Conservation (phyloP, 768 basidiomycete species). For the Hydnomerulius pinastri region DNA sequence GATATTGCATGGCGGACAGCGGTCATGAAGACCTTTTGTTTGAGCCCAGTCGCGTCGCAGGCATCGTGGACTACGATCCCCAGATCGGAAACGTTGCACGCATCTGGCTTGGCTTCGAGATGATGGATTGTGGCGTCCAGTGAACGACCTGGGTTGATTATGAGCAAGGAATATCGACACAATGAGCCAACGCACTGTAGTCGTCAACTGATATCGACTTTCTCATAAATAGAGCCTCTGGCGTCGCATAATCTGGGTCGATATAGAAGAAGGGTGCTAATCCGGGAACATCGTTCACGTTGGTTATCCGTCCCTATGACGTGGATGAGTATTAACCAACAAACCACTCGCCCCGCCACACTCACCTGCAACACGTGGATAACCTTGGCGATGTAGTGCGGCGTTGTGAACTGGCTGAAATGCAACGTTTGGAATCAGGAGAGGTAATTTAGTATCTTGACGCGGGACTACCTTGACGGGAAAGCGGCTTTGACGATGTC, state of each 20-base stretch:
- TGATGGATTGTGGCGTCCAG: constrained; percentile 6
- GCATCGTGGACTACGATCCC: constrained; percentile 45
- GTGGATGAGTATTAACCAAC: not conserved
- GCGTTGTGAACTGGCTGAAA: constrained; percentile 47
- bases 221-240: constrained; percentile 58
- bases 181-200: constrained; percentile 42
- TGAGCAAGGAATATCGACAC: not conserved
- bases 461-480: constrained; percentile 50
- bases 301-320: constrained; percentile 65
- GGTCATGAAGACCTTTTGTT: constrained; percentile 64
- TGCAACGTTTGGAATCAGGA: not conserved
- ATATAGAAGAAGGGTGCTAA: constrained; percentile 80
- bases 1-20: constrained; percentile 77
- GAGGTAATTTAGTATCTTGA: not conserved
- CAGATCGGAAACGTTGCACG: constrained; percentile 24
- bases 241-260: constrained; percentile 57
- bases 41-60: constrained; percentile 39
- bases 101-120: constrained; percentile 4
- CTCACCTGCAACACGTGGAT: constrained; percentile 62
- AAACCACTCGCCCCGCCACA: not conserved
- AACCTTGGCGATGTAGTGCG: constrained; percentile 64
- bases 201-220: constrained; percentile 40
- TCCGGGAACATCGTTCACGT: constrained; percentile 67
- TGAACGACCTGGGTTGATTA: constrained; percentile 4
- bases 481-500: constrained; percentile 55